Conservation (phyloP, 208 protist genomes). For the Herpetomonas samuelpessoai region DNA sequence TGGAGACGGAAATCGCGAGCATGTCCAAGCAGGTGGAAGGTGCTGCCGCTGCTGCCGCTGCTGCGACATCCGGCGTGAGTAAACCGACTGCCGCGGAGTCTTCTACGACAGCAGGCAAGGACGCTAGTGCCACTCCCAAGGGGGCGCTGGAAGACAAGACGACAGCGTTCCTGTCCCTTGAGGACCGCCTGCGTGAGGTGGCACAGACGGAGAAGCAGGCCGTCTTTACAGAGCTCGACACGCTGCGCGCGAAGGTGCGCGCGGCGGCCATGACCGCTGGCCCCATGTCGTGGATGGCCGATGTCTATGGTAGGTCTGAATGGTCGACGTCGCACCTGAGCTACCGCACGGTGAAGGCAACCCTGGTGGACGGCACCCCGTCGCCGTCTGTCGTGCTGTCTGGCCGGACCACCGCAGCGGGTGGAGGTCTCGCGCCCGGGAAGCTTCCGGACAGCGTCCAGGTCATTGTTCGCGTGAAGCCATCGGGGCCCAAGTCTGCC, state of each 20-base stretch:
- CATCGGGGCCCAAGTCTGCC: background rate
- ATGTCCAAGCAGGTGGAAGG: background rate
- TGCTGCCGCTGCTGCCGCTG: background rate
- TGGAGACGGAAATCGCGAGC: slow-evolving; percentile 16
- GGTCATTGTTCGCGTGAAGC: background rate
- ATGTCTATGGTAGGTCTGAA: slow-evolving; percentile 23
- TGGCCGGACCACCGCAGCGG: background rate
- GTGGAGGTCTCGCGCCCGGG: background rate
- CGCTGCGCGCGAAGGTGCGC: background rate
- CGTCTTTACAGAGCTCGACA: background rate
- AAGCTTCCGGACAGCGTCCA: background rate
- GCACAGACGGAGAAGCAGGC: background rate
- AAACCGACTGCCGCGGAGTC: background rate
- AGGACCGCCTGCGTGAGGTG: background rate
- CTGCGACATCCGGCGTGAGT: background rate
- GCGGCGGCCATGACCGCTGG: background rate
- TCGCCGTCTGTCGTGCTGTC: background rate
- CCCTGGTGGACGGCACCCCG: background rate
- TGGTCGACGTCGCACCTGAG: slow-evolving; percentile 15
- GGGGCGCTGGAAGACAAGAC: background rate
- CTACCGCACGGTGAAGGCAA: slow-evolving; percentile 1
- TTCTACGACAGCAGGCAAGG: background rate
- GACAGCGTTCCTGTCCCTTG: background rate
- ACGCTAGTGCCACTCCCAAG: background rate
- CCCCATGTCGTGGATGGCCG: slow-evolving; percentile 19